A percentile compares a stretch with the other conserved stretches of the same genome.
These are phyloP conservation scores for Penicillium macrosclerotiorum DNA, from an alignment of 495 filamentous ascomycete species.

Conservation along the genomic window DNA sequence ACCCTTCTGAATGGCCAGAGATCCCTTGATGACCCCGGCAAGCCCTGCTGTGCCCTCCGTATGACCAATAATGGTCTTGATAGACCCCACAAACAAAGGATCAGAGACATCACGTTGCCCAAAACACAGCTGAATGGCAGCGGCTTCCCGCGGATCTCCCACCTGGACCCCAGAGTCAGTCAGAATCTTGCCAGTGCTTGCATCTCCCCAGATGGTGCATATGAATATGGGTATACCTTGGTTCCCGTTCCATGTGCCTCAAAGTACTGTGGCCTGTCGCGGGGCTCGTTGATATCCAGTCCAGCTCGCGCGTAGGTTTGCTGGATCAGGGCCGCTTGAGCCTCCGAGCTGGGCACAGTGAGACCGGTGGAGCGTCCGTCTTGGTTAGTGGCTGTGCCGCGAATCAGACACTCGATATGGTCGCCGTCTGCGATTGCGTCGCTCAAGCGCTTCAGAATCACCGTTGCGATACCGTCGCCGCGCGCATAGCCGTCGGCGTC, in stretches of 20 bases:
- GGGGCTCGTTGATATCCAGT: slow-evolving; percentile 22
- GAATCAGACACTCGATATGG: slow-evolving; percentile 38
- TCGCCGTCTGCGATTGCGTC: slow-evolving; percentile 35
- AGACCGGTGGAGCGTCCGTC: slow-evolving; percentile 39
- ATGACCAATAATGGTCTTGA: slow-evolving; percentile 54
- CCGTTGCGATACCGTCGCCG: slow-evolving; percentile 41
- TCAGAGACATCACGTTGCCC: slow-evolving; percentile 23
- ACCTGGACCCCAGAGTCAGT: slow-evolving; percentile 16
- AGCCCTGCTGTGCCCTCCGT: slow-evolving; percentile 52
- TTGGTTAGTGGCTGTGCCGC: slow-evolving; percentile 33
- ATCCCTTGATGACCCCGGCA: slow-evolving; percentile 56
- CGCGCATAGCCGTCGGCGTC: slow-evolving; percentile 46
- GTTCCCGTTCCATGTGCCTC: slow-evolving; percentile 33
- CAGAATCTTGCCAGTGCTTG: no score
- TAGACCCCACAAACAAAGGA: slow-evolving; percentile 40
- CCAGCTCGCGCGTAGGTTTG: slow-evolving; percentile 33
- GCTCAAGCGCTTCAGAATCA: slow-evolving; percentile 39
- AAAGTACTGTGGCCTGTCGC: slow-evolving; percentile 35
- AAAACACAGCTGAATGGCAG: slow-evolving; percentile 48
- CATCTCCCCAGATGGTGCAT: no score
- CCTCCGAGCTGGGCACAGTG: slow-evolving; percentile 31
- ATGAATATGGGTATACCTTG: not conserved
- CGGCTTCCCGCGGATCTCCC: slow-evolving; percentile 60
- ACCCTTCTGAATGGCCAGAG: slow-evolving; percentile 43
- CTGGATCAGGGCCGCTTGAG: slow-evolving; percentile 35